Evolutionary conservation across 148 eudicot species (phyloP), one percentile per base, ranked within the genome.

Genomic region (Silene conica): DNA sequence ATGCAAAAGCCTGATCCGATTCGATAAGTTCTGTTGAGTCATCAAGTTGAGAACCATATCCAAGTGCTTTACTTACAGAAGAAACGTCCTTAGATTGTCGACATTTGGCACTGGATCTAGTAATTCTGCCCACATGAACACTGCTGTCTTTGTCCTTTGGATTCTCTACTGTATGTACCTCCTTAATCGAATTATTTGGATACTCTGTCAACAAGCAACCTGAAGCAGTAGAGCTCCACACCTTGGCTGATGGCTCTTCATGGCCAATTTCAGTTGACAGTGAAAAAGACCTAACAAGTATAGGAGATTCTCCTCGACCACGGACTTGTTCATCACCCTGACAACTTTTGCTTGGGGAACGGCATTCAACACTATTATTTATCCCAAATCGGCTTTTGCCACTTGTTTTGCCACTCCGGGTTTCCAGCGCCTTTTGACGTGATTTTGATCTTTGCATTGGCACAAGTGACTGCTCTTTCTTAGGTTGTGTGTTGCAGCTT

Each of bases 351-450:
- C 23, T 57, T 14, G 58, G 56, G 68, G 78, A 76, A 72, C 74
- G 77, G 73, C 50, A 67, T 43, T 68, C 70, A 38, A 62, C 72
- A 11, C 43, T 70, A 38, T 73, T 80, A 76, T 73, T 79, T 76
- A 72, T 58, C 41, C 77, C 69, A 43, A 70, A 74, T 57, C 77
- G 59, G 67, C 84, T 83, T 82, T 83, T 86, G 22, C 69, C 74
- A 69, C 79, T 72, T 57, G 80, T 65, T 82, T 86, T 86, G 76
- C 77, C 86, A 80, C 94, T 86, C 63, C 97, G 97, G 70, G 85
- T 85, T 88, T 92, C 85, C 67, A 90, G 71, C 72, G 96, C 99
- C 82, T 84, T 92, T 84, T 90, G 99, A 74, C 97, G 88, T 15
- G 97, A 89, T 81, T 79, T 94, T 69, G 98, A 94, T 76, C 94